Percentiles rank a stretch among this genome's conserved stretches.
phyloP scores from a whole-genome alignment of 2,329 filamentous ascomycete species.

The Neofusicoccum umdonicola region DNA sequence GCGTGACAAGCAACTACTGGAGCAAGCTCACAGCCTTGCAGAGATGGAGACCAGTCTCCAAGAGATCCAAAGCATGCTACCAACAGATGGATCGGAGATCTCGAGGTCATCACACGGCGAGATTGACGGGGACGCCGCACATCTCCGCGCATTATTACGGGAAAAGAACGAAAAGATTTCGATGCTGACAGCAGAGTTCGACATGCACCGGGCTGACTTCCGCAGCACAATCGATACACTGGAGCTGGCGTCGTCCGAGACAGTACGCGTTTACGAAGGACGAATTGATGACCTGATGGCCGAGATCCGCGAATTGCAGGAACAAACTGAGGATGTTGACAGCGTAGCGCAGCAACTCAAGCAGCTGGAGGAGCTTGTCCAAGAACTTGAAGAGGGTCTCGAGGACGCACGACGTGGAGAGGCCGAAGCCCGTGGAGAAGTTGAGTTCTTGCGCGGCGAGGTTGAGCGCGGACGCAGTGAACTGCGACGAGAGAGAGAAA shows the following conservation, averaged over 20 bases:
- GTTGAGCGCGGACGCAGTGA: constrained; percentile 89
- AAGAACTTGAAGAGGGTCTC: constrained; percentile 92
- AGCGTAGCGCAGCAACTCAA: constrained; percentile 88
- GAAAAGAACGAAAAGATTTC: constrained; percentile 98
- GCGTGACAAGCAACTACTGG: constrained; percentile 80
- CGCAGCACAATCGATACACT: constrained; percentile 94
- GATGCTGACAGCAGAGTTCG: constrained; percentile 90
- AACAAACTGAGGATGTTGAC: constrained; percentile 84
- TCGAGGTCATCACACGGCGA: constrained; percentile 44
- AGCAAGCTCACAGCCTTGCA: constrained; percentile 75
- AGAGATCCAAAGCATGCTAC: constrained; percentile 76
- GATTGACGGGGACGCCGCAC: constrained; percentile 64
- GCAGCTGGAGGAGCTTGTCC: constrained; percentile 91
- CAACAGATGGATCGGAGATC: constrained; percentile 48
- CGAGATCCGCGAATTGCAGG: constrained; percentile 79
- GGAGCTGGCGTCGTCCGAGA: constrained; percentile 93
- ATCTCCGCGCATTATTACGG: constrained; percentile 76
- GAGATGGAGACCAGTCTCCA: constrained; percentile 88
- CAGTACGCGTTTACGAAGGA: constrained; percentile 91
- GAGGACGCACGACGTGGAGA: constrained; percentile 93
- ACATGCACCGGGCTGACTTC: constrained; percentile 92
- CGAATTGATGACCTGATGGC: constrained; percentile 82
- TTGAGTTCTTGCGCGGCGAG: constrained; percentile 91
- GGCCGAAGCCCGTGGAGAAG: constrained; percentile 90
- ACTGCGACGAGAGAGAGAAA: constrained; percentile 82